Conservation (phyloP, 2,329 filamentous ascomycete species). For the Pseudogymnoascus sp. region DNA sequence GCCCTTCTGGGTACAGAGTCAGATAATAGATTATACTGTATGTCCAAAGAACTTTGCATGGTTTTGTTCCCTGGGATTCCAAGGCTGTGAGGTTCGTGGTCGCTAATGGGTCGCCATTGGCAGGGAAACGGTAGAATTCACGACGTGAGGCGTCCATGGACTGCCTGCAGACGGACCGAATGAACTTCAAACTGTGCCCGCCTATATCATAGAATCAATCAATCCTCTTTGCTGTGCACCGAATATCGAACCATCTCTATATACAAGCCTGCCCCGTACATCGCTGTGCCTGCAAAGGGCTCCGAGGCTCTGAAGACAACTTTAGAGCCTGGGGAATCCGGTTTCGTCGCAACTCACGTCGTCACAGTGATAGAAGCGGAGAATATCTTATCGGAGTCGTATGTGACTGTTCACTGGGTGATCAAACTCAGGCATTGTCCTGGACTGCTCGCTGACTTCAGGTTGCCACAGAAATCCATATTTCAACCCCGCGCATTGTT, state of each 20-base stretch:
- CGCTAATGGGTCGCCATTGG: slow-evolving; percentile 6
- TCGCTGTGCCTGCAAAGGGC: not conserved
- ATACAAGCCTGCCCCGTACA: not conserved
- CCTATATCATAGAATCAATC: slow-evolving; percentile 1
- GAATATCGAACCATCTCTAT: not conserved
- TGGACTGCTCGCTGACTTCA: not conserved
- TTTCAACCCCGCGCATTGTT: not conserved
- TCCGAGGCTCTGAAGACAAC: slow-evolving; percentile 1
- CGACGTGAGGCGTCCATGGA: slow-evolving; percentile 5
- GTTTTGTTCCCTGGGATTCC: not conserved
- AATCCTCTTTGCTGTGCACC: not conserved
- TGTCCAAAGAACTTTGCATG: not conserved
- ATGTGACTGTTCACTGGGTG: not conserved
- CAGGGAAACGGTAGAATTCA: slow-evolving; percentile 7
- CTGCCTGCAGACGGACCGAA: slow-evolving; percentile 1
- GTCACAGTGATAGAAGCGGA: not conserved
- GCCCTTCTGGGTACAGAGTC: not conserved
- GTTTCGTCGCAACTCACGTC: not conserved
- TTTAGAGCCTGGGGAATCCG: not conserved
- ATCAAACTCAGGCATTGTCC: not conserved
- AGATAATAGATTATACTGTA: not conserved
- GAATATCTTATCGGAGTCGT: not conserved
- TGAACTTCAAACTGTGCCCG: not conserved
- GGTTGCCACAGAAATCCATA: not conserved
- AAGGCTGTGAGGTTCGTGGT: slow-evolving; percentile 6